phyloP scores from a whole-genome alignment of 768 basidiomycete species.

The Suillus paluster region DNA sequence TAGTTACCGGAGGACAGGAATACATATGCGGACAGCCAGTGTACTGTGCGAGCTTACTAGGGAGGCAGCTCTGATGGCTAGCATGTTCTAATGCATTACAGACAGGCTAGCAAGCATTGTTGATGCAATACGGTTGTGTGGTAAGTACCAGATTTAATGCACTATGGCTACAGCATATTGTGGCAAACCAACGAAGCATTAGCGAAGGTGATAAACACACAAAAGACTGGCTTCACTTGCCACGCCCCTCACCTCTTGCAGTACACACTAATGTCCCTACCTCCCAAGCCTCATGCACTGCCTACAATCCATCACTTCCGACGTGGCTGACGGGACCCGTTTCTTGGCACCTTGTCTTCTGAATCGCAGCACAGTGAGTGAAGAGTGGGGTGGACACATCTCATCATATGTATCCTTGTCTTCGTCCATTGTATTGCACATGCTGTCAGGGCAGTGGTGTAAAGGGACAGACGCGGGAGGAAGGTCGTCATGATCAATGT shows the following conservation, averaged over 20 bases:
- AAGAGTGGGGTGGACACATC: conserved; percentile 46
- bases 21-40: too few species aligned
- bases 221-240: background rate
- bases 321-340: conserved; percentile 31
- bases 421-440: conserved; percentile 10
- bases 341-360: conserved; percentile 20
- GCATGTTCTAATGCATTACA: too few species aligned
- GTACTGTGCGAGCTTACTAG: too few species aligned
- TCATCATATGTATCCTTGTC: conserved; percentile 45
- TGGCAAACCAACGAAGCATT: too few species aligned
- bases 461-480: background rate
- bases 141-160: too few species aligned
- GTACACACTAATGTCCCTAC: background rate
- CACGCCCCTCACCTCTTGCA: background rate
- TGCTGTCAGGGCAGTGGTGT: conserved; percentile 4
- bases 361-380: conserved; percentile 38
- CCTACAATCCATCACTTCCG: conserved; percentile 27
- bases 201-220: too few species aligned
- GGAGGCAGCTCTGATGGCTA: too few species aligned
- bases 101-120: too few species aligned
- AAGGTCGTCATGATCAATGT: too few species aligned
- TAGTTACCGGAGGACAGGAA: too few species aligned
- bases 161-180: too few species aligned
- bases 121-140: too few species aligned
- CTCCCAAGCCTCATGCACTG: conserved; percentile 22